Conservation (phyloP, 2,329 filamentous ascomycete species). For the Trichoderma sp. region DNA sequence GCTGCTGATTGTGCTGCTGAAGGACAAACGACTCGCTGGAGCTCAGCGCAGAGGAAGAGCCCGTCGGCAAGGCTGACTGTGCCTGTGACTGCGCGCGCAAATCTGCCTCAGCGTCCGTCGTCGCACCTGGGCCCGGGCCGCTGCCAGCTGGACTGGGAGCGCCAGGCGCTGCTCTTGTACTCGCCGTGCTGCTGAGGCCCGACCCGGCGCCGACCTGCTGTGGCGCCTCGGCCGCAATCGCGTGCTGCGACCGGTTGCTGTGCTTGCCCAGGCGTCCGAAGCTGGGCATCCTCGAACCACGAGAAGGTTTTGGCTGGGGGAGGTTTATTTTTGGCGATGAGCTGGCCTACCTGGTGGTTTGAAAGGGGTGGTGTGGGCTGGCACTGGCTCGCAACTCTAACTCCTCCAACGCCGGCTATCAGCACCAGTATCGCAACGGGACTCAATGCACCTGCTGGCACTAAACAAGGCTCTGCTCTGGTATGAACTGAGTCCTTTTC, state of each 20-base stretch:
- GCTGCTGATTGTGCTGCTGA: conserved; percentile 34
- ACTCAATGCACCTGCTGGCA: background rate
- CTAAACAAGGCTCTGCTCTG: background rate
- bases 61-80: conserved; percentile 36
- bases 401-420: too few relatives aligned
- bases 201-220: conserved; percentile 35
- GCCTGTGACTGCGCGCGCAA: conserved; percentile 20
- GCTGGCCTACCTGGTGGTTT: background rate
- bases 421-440: too few relatives aligned
- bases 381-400: background rate
- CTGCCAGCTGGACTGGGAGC: conserved; percentile 17
- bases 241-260: conserved; percentile 59
- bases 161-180: conserved; percentile 24
- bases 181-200: conserved; percentile 34
- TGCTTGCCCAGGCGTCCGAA: conserved; percentile 58
- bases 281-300: conserved; percentile 31
- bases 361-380: background rate
- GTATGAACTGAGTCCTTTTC: background rate
- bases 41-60: conserved; percentile 48
- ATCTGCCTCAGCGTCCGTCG: conserved; percentile 30
- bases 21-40: conserved; percentile 50
- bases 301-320: background rate
- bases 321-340: conserved; percentile 23
- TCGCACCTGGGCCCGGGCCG: conserved; percentile 27
- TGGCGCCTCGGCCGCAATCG: conserved; percentile 50